These are phyloP conservation scores for Scedosporium aurantiacum DNA, from an alignment of 2,329 filamentous ascomycete species.

Conservation along the genomic window DNA sequence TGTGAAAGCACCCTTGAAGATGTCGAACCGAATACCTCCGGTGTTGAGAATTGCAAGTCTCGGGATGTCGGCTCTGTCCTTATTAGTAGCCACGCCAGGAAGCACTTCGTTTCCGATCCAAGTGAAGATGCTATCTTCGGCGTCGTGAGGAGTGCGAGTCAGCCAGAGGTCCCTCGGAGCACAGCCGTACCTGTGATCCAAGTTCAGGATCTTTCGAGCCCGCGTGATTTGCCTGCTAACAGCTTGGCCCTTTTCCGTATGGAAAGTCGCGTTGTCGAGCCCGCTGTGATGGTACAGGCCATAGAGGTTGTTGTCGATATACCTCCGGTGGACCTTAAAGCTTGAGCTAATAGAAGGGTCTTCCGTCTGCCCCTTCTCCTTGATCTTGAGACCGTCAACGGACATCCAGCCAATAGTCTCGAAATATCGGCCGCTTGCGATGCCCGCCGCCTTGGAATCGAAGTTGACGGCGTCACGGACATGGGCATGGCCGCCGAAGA, in stretches of 20 bases:
- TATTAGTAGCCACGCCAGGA: constrained; percentile 50
- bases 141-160: constrained; percentile 63
- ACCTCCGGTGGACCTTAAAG: constrained; percentile 61
- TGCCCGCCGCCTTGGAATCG: constrained; percentile 64
- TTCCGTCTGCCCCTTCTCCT: constrained; percentile 15
- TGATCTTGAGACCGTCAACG: constrained; percentile 50
- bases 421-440: constrained; percentile 85
- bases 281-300: constrained; percentile 74
- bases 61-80: constrained; percentile 47
- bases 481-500: constrained; percentile 86
- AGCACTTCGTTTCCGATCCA: constrained; percentile 71
- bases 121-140: constrained; percentile 64
- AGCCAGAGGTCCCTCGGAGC: constrained; percentile 75
- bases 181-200: constrained; percentile 73
- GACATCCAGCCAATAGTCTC: constrained; percentile 94
- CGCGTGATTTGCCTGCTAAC: constrained; percentile 59
- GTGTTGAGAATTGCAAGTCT: constrained; percentile 75
- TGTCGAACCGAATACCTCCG: constrained; percentile 86
- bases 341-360: constrained; percentile 20
- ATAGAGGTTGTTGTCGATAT: constrained; percentile 88
- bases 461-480: constrained; percentile 76
- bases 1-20: constrained; percentile 87
- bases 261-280: constrained; percentile 60
- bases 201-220: constrained; percentile 57
- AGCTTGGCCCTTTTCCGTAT: constrained; percentile 61